Conservation (phyloP, 2,329 filamentous ascomycete genomes). For the Leptosphaerulina australis region DNA sequence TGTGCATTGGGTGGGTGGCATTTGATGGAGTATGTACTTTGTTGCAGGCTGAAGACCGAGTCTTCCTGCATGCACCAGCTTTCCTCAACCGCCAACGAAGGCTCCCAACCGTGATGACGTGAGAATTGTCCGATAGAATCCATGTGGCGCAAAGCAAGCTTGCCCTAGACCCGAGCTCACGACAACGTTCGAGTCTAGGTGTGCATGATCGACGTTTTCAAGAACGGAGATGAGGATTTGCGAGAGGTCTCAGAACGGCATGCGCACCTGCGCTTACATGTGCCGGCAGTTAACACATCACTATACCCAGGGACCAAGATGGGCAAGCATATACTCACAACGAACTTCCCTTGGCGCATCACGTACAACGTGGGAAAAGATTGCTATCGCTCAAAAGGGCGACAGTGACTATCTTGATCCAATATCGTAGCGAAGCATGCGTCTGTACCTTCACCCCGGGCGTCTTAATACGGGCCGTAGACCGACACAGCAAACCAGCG, state of each 20-base stretch:
- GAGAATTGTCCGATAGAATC: background rate
- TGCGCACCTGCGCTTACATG: slow-evolving; percentile 14
- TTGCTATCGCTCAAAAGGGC: background rate
- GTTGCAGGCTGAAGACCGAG: background rate
- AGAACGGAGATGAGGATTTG: background rate
- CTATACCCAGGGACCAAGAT: background rate
- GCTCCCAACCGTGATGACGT: background rate
- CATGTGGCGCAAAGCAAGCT: background rate
- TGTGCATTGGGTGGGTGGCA: no score
- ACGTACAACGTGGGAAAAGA: background rate
- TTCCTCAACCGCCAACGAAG: background rate
- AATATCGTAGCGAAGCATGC: background rate
- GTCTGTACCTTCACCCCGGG: background rate
- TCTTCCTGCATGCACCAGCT: background rate
- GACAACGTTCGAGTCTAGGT: background rate
- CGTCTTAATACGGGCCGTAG: background rate
- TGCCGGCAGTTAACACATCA: slow-evolving; percentile 2
- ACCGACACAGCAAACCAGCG: background rate
- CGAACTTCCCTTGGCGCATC: background rate
- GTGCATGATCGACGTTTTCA: background rate
- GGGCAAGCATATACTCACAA: background rate
- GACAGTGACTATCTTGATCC: background rate
- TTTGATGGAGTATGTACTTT: background rate
- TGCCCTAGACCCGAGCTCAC: background rate
- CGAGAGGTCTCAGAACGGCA: slow-evolving; percentile 1